Base-by-base conservation (phyloP, 257 asterid species). In the Nicotiana knightiana region DNA sequence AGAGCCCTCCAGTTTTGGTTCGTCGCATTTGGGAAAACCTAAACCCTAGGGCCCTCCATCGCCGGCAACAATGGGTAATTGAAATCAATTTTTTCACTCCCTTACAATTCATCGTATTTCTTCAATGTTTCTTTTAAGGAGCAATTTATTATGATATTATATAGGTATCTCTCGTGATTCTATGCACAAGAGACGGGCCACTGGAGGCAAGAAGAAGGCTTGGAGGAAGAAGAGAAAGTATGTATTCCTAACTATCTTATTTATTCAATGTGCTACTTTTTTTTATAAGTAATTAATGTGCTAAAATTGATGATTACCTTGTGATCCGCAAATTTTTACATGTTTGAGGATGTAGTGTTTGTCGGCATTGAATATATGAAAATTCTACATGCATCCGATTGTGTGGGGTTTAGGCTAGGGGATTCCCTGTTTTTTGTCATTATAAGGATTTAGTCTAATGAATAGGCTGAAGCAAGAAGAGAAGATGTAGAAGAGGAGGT, bases 151-250 rank as follows among this genome's bases (percentile, higher is more conserved):
- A 4, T 78, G 53, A 26, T 76, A 21, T 17, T 54, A 9, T 13
- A 2, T 55, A 82, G 91, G 91, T 88, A 89, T 89, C 64, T 88
- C 91, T 30, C 87, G 91, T 77, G 92, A 89, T 83, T 89, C 93
- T 66, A 88, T 88, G 91, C 93, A 89, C 81, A 89, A 89, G 84
- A 85, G 88, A 84, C 90, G 93, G 64, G 91, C 90, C 39, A 90
- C 91, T 82, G 91, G 91, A 68, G 93, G 91, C 46, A 89, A 89
- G 86, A 78, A 88, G 91, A 89, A 88, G 86, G 82, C 91, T 1
- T 88, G 91, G 90, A 87, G 93, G 83, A 88, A 90, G 89, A 90
- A 90, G 89, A 58, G 89, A 88, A 88, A 88, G 93, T 90, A 90
- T 86, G 43, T 9, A 21, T 26, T 32, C 11, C 3, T 43, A 17